Evolutionary conservation across 208 protist species (phyloP), one percentile per base, ranked within the genome.

Genomic region (Vickermania spadyakhi): DNA sequence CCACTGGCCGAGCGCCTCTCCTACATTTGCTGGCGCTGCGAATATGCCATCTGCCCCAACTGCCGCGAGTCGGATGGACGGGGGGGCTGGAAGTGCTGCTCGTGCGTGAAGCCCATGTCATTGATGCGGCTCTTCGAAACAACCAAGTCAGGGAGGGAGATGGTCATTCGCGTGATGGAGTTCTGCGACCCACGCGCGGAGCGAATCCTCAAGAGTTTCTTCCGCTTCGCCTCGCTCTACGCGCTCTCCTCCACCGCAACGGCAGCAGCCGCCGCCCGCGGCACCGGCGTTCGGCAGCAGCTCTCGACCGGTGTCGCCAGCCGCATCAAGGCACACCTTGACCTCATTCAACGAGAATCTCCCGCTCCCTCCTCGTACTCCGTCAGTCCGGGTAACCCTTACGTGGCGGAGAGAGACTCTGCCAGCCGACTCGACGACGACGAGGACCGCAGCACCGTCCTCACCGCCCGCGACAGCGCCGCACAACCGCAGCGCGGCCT

Each of bases 91-190:
- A 55, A 74, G 30, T 90, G 86, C 70, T 87, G 67, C 49, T 68
- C 68, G 3, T 91, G 83, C 62, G 62, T 56, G 13, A 52, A 62
- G 11, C 68, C 66, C 18, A 68, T 72, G 26, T 83, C 72, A 23
- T 64, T 94, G 28, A 89, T 77, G 73, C 63, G 74, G 51, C 64
- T 94, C 22, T 80, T 94, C 42, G 76, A 77, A 31, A 68, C 27
- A 21, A 94, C 83, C 1, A 70, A 58, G 7, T 60, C 70, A 25
- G 86, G 86, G 14, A 31, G 68, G 2, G 49, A 57, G n/a, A 52
- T 91, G 2, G 74, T 89, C n/a, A 30, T 77, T 22, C 70, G 61
- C 28, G 70, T 90, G 18, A 60, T 89, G 49, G 78, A 68, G 62
- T 94, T 72, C 72, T 90, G 81, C 72, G 83, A 94, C 31, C 56